A percentile compares a stretch with the other conserved stretches of the same genome.
Evolutionary conservation across 208 protist genomes (phyloP).

Genomic region (Trypanosoma cruzi): DNA sequence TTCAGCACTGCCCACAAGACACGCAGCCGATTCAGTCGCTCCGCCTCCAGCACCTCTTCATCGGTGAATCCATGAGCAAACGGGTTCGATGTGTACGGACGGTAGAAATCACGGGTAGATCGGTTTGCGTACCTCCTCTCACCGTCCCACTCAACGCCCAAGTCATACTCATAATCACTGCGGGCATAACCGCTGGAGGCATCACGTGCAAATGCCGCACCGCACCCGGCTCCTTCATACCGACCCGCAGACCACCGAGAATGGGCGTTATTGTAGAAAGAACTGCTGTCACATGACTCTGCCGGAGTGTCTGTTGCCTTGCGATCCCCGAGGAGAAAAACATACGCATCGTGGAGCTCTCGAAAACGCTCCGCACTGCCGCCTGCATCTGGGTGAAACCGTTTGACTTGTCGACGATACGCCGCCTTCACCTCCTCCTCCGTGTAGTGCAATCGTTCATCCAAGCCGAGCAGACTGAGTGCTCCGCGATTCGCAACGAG

Average conservation of each 20-base stretch:
- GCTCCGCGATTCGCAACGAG: neutral
- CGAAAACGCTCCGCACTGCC: conserved; percentile 37
- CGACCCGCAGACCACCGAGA: neutral
- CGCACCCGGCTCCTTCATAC: neutral
- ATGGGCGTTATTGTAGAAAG: conserved; percentile 18
- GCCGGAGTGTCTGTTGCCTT: neutral
- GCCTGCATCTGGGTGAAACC: conserved; percentile 43
- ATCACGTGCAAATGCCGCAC: conserved; percentile 15
- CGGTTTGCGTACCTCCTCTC: conserved; percentile 27
- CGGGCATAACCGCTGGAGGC: conserved; percentile 10
- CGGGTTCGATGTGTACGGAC: conserved; percentile 39
- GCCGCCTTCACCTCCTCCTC: conserved; percentile 37
- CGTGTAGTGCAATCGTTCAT: conserved; percentile 20
- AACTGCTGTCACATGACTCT: neutral
- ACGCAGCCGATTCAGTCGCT: conserved; percentile 21
- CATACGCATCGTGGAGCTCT: conserved; percentile 44
- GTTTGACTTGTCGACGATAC: conserved; percentile 34
- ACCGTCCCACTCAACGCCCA: conserved; percentile 11
- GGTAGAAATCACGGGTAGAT: conserved; percentile 47
- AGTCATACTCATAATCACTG: conserved; percentile 19
- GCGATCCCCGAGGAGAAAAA: conserved; percentile 7
- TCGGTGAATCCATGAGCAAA: conserved; percentile 40
- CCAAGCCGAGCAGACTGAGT: conserved; percentile 25
- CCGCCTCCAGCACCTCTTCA: conserved; percentile 32
- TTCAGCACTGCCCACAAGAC: conserved; percentile 28